Evolutionary conservation across 306 rosid genomes (phyloP).

Genomic region (Mucuna pruriens): DNA sequence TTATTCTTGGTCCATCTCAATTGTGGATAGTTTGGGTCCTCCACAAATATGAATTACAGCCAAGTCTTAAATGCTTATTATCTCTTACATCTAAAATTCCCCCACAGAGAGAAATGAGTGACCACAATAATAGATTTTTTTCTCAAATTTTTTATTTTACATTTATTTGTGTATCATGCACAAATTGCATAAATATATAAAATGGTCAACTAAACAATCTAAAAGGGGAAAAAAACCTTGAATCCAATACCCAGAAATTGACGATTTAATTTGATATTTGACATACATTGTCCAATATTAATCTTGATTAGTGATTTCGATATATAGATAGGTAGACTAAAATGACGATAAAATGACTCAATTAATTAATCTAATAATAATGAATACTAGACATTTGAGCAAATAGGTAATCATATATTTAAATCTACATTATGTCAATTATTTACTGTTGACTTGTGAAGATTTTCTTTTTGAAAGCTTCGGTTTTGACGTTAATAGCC

Average conservation of each 20-base stretch:
- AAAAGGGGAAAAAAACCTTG: not conserved
- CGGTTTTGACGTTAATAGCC: not conserved
- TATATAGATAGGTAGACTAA: not conserved
- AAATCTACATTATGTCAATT: not conserved
- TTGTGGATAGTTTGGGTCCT: constrained; percentile 5
- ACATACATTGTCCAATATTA: not conserved
- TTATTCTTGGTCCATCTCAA: not conserved
- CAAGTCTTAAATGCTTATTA: not conserved
- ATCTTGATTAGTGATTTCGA: not conserved
- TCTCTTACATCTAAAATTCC: not conserved
- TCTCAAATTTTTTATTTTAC: not conserved
- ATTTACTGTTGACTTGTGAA: not conserved
- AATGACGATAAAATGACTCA: not conserved
- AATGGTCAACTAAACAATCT: not conserved
- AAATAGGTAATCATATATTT: not conserved
- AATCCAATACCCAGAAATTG: not conserved
- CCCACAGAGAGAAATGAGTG: constrained; percentile 1
- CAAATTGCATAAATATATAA: not conserved
- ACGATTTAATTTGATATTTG: not conserved
- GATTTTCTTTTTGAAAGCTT: not conserved
- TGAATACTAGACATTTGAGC: not conserved
- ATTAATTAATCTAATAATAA: not conserved
- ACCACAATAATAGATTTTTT: constrained; percentile 21
- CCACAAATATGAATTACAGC: not conserved
- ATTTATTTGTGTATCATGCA: not conserved